Evolutionary conservation across 352 stramenopile species (phyloP).

Genomic region (Pythium brachiatum): DNA sequence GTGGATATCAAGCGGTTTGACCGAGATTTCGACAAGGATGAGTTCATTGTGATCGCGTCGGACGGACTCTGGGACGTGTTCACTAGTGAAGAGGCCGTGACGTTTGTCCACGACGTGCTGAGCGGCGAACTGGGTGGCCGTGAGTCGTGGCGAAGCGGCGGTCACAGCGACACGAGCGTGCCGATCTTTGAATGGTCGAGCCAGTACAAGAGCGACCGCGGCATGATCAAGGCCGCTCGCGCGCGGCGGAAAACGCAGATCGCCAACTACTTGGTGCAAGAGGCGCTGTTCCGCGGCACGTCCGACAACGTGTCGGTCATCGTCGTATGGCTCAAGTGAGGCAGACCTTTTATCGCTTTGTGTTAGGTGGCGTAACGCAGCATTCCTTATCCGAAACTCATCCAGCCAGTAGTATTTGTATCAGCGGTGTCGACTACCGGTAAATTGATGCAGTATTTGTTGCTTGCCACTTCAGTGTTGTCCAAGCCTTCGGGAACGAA

Average conservation of each 20-base stretch:
- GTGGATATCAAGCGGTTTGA: constrained; percentile 79
- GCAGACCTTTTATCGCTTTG: too few species aligned
- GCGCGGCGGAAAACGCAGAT: constrained; percentile 89
- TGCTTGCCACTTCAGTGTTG: too few species aligned
- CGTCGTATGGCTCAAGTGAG: constrained; percentile 86
- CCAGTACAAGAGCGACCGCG: constrained; percentile 86
- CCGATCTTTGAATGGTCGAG: constrained; percentile 90
- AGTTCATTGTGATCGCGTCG: constrained; percentile 93
- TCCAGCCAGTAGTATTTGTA: too few species aligned
- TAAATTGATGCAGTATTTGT: too few species aligned
- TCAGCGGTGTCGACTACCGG: too few species aligned
- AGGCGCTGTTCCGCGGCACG: constrained; percentile 87
- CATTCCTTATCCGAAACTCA: too few species aligned
- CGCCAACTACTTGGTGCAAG: constrained; percentile 90
- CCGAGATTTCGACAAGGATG: constrained; percentile 74
- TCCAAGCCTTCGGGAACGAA: too few species aligned
- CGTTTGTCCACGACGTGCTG: constrained; percentile 90
- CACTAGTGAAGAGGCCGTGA: constrained; percentile 87
- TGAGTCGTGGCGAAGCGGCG: constrained; percentile 77
- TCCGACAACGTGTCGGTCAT: constrained; percentile 91
- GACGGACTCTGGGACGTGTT: constrained; percentile 95
- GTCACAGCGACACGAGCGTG: constrained; percentile 79
- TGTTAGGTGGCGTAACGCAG: too few species aligned
- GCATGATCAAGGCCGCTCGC: constrained; percentile 88
- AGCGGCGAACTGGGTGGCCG: constrained; percentile 75